A percentile compares a stretch with the other conserved stretches of the same genome.
Conservation (phyloP, 441 rosid genomes). For the Euphorbia celastroides region DNA sequence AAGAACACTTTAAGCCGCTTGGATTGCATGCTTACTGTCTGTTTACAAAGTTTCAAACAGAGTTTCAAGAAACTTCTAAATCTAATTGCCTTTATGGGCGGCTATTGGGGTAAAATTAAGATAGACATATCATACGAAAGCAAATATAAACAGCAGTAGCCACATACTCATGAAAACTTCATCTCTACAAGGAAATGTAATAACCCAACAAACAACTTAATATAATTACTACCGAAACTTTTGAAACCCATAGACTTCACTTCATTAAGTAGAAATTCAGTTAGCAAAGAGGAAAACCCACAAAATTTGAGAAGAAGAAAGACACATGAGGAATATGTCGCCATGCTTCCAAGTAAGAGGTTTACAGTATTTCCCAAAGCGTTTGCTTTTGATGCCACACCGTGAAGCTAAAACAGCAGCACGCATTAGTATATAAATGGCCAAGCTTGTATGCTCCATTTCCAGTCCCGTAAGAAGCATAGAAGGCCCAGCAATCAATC, state of each 20-base stretch:
- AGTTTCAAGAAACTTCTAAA: neutral
- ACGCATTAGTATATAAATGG: slow-evolving; percentile 87
- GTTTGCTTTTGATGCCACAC: slow-evolving; percentile 86
- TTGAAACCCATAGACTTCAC: neutral
- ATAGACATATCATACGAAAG: no score
- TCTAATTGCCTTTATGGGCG: neutral
- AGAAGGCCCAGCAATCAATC: slow-evolving; percentile 85
- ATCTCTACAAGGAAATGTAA: neutral
- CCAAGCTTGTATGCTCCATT: slow-evolving; percentile 74
- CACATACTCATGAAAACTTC: neutral
- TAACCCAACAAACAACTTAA: neutral
- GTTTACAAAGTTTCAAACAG: neutral
- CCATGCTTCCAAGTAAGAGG: slow-evolving; percentile 99
- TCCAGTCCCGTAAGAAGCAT: slow-evolving; percentile 86
- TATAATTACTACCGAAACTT: neutral
- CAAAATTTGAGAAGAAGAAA: slow-evolving; percentile 88
- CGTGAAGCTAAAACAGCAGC: slow-evolving; percentile 91
- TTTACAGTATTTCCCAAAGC: slow-evolving; percentile 64
- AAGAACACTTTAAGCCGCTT: neutral
- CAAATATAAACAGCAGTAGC: neutral
- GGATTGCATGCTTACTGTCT: neutral
- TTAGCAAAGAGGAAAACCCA: slow-evolving; percentile 30
- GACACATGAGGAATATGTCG: slow-evolving; percentile 91
- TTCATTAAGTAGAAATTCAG: neutral
- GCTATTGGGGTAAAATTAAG: no score